These are phyloP conservation scores for Neoboletus subvelutipes DNA, from an alignment of 768 basidiomycete genomes.

Conservation along the genomic window DNA sequence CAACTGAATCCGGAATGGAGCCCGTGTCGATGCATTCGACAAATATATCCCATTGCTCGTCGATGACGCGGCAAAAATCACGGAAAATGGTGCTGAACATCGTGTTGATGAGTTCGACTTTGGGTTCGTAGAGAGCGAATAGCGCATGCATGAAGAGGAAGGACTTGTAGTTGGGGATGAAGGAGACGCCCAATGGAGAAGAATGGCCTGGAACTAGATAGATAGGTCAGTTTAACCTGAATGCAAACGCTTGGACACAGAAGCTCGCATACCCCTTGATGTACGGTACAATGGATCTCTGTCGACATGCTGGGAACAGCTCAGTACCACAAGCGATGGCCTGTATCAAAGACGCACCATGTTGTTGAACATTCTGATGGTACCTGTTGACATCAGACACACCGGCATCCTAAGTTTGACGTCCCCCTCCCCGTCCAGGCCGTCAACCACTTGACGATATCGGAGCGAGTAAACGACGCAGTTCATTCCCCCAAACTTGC, in stretches of 20 bases:
- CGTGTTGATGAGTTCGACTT: slow-evolving; percentile 20
- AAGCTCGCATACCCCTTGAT: slow-evolving; percentile 4
- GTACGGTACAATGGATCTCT: slow-evolving; percentile 9
- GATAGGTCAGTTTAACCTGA: neutral
- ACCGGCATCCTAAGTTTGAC: slow-evolving; percentile 15
- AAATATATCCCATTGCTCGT: slow-evolving; percentile 23
- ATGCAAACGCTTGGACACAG: too few species aligned
- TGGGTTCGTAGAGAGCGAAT: slow-evolving; percentile 23
- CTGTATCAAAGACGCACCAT: slow-evolving; percentile 7
- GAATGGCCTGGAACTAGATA: slow-evolving; percentile 16
- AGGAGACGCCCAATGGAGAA: slow-evolving; percentile 17
- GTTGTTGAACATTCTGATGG: slow-evolving; percentile 21
- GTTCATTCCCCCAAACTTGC: slow-evolving; percentile 14
- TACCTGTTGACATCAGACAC: slow-evolving; percentile 24
- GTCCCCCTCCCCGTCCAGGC: slow-evolving; percentile 7
- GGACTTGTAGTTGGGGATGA: slow-evolving; percentile 21
- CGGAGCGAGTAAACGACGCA: slow-evolving; percentile 25
- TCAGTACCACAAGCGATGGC: neutral
- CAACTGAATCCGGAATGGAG: slow-evolving; percentile 14
- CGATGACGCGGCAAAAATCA: slow-evolving; percentile 22
- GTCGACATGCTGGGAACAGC: slow-evolving; percentile 11
- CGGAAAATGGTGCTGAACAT: slow-evolving; percentile 24
- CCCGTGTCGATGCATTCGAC: slow-evolving; percentile 18
- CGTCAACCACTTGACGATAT: slow-evolving; percentile 11
- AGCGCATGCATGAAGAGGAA: slow-evolving; percentile 25